A percentile compares a stretch with the other conserved stretches of the same genome.
These are phyloP conservation scores for Lasiosphaeris hirsuta DNA, from an alignment of 495 filamentous ascomycete species.

Conservation along the genomic window DNA sequence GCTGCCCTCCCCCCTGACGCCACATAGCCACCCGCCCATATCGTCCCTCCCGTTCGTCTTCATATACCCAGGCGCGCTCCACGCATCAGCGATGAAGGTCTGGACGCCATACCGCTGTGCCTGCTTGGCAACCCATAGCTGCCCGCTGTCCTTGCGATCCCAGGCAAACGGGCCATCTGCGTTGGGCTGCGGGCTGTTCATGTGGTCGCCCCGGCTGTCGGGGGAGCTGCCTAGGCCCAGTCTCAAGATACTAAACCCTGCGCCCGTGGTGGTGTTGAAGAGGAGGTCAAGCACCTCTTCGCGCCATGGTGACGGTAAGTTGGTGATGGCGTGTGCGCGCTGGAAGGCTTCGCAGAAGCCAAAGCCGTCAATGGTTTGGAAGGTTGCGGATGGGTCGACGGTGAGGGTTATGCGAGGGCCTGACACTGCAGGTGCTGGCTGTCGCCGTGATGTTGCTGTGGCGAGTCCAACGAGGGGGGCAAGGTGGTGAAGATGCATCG, in stretches of 20 bases:
- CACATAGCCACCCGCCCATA: constrained; percentile 49
- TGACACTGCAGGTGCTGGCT: not conserved
- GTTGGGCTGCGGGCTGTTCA: constrained; percentile 40
- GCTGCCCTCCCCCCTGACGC: constrained; percentile 32
- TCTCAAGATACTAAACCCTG: constrained; percentile 52
- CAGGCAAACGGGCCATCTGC: constrained; percentile 34
- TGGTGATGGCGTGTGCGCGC: constrained; percentile 40
- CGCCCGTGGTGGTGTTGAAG: constrained; percentile 45
- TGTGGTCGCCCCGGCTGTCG: constrained; percentile 21
- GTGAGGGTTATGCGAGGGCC: not conserved
- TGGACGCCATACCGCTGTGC: constrained; percentile 42
- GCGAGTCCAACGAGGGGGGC: too few relatives aligned
- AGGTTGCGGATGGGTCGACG: constrained; percentile 1
- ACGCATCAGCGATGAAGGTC: constrained; percentile 52
- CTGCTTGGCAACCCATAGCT: constrained; percentile 50
- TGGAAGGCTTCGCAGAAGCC: constrained; percentile 52
- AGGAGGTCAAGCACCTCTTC: constrained; percentile 44
- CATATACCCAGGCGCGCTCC: constrained; percentile 57
- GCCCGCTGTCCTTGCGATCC: constrained; percentile 45
- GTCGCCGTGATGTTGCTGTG: too few relatives aligned
- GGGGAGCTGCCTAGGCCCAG: constrained; percentile 43
- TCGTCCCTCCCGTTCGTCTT: constrained; percentile 48
- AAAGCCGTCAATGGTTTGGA: constrained; percentile 47
- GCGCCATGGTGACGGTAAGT: constrained; percentile 22
- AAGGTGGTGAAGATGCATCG: too few relatives aligned